phyloP scores from a whole-genome alignment of 1,139 yeast species.

The Wickerhamomyces sp. region DNA sequence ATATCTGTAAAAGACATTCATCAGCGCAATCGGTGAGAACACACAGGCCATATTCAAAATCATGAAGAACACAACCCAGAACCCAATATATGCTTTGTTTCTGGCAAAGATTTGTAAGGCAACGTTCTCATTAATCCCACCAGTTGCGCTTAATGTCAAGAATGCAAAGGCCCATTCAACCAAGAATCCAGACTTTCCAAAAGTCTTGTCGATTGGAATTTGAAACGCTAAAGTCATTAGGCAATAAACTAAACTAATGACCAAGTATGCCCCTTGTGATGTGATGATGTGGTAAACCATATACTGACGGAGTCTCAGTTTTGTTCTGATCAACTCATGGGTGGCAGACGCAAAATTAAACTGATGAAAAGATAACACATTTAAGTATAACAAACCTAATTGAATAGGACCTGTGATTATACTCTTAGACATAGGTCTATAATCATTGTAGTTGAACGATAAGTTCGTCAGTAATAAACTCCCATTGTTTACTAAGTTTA shows the following conservation, averaged over 20 bases:
- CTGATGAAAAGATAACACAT: slow-evolving; percentile 52
- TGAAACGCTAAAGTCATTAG: slow-evolving; percentile 42
- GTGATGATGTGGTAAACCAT: slow-evolving; percentile 36
- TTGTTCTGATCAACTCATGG: slow-evolving; percentile 37
- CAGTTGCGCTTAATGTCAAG: slow-evolving; percentile 45
- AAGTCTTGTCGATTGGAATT: slow-evolving; percentile 28
- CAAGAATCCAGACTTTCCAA: slow-evolving; percentile 45
- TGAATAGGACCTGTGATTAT: slow-evolving; percentile 54
- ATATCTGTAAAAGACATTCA: slow-evolving; percentile 42
- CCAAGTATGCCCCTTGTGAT: slow-evolving; percentile 39
- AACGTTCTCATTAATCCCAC: slow-evolving; percentile 44
- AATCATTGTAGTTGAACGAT: slow-evolving; percentile 34
- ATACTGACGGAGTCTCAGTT: slow-evolving; percentile 35
- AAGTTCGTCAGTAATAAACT: slow-evolving; percentile 35
- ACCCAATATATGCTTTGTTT: slow-evolving; percentile 42
- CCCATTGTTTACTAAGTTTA: slow-evolving; percentile 57
- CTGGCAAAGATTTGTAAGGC: slow-evolving; percentile 35
- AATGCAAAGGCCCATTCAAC: slow-evolving; percentile 43
- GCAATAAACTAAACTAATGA: slow-evolving; percentile 39
- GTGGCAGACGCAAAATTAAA: slow-evolving; percentile 44
- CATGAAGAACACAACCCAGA: slow-evolving; percentile 41
- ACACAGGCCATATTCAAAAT: slow-evolving; percentile 44
- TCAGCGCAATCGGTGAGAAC: slow-evolving; percentile 41
- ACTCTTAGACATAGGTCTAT: slow-evolving; percentile 37
- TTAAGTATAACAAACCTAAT: slow-evolving; percentile 61